Evolutionary conservation across 345 rosid genomes (phyloP).

Genomic region (Gossypium rotundifolium): DNA sequence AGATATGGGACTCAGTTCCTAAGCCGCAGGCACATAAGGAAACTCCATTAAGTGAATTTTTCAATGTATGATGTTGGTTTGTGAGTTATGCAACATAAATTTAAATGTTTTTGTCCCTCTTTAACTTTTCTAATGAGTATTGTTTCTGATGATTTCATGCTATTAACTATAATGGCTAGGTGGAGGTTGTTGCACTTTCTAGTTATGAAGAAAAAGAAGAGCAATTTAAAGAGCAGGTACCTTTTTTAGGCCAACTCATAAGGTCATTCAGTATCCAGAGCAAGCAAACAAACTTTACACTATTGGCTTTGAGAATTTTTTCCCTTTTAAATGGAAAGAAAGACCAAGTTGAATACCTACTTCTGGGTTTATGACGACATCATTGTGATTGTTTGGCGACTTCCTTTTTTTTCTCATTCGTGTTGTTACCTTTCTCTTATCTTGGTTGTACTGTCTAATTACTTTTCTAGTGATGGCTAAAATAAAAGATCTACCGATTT

Average conservation of each 20-base stretch:
- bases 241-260: not conserved
- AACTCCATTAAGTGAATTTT: constrained; percentile 93
- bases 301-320: not conserved
- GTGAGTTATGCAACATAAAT: not conserved
- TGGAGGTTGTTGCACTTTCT: constrained; percentile 93
- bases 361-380: not conserved
- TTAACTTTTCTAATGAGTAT: constrained; percentile 3
- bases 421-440: not conserved
- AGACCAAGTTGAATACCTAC: not conserved
- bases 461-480: not conserved
- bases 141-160: constrained; percentile 7
- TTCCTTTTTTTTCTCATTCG: not conserved
- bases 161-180: constrained; percentile 40
- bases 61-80: constrained; percentile 55
- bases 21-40: constrained; percentile 92
- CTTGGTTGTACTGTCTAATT: not conserved
- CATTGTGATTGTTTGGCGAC: not conserved
- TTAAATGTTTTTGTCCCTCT: constrained; percentile 11
- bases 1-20: constrained; percentile 98
- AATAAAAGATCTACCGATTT: not conserved
- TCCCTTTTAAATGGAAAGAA: constrained; percentile 2
- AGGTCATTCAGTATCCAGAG: not conserved
- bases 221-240: constrained; percentile 93
- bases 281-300: not conserved
- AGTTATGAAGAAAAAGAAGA: constrained; percentile 98